A percentile compares a stretch with the other conserved stretches of the same genome.
Evolutionary conservation across 768 basidiomycete genomes (phyloP).

Genomic region (Trametes punicea): DNA sequence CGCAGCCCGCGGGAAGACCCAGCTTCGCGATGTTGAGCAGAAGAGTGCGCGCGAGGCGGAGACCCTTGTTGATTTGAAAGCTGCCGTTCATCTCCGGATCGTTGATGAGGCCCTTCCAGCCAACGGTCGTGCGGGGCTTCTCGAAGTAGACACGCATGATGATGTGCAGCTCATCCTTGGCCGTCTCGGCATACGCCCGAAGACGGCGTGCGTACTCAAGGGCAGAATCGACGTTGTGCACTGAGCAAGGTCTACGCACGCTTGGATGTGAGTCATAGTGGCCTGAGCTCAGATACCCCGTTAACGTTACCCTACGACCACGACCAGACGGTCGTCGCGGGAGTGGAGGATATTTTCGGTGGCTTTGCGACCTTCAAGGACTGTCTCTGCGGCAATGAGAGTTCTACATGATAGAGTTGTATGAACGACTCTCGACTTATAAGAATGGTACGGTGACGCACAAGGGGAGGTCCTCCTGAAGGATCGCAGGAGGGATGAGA

Average conservation of each 20-base stretch:
- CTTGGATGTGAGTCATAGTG: not conserved
- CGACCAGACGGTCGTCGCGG: slow-evolving; percentile 87
- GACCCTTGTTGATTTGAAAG: slow-evolving; percentile 96
- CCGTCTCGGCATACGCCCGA: slow-evolving; percentile 71
- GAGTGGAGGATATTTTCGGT: slow-evolving; percentile 80
- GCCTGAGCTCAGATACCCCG: not conserved
- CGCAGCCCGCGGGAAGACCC: slow-evolving; percentile 94
- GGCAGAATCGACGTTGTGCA: slow-evolving; percentile 85
- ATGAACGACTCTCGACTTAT: not conserved
- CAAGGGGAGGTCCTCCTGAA: slow-evolving; percentile 92
- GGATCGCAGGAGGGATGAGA: slow-evolving; percentile 90
- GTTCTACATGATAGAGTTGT: slow-evolving; percentile 42
- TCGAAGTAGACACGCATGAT: slow-evolving; percentile 99
- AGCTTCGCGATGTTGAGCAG: slow-evolving; percentile 87
- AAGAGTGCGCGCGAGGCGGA: slow-evolving; percentile 82
- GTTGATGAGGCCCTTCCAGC: slow-evolving; percentile 99
- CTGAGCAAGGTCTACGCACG: slow-evolving; percentile 77
- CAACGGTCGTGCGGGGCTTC: slow-evolving; percentile 92
- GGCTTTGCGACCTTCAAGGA: slow-evolving; percentile 77
- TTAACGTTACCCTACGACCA: slow-evolving; percentile 76
- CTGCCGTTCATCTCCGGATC: slow-evolving; percentile 91
- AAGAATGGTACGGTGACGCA: slow-evolving; percentile 34
- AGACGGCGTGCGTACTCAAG: slow-evolving; percentile 83
- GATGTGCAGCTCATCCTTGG: slow-evolving; percentile 85
- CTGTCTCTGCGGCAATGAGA: slow-evolving; percentile 79